A percentile compares a stretch with the other conserved stretches of the same genome.
Conservation (phyloP, 2,329 filamentous ascomycete genomes). For the Trichoderma endophyticum region DNA sequence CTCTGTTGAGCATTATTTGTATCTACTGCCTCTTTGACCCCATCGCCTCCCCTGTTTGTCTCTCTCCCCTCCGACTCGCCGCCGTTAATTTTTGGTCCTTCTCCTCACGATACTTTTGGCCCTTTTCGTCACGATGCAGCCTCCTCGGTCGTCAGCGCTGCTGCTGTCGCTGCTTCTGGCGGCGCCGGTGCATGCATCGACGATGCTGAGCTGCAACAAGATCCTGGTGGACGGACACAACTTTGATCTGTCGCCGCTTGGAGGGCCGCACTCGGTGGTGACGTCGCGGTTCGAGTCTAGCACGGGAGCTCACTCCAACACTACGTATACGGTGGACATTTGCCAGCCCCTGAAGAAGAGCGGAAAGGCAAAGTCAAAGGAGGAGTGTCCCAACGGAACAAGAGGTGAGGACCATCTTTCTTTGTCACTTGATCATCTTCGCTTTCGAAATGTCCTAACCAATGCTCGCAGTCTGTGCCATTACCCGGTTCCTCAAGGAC, state of each 20-base stretch:
- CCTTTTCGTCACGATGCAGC: conserved; percentile 37
- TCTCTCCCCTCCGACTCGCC: background rate
- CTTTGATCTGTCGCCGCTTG: conserved; percentile 63
- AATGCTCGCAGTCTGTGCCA: conserved; percentile 54
- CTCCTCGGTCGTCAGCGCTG: conserved; percentile 36
- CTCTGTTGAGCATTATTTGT: background rate
- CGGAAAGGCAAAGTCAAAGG: conserved; percentile 50
- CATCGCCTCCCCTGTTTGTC: background rate
- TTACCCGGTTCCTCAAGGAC: conserved; percentile 56
- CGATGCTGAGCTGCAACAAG: conserved; percentile 60
- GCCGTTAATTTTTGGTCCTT: background rate
- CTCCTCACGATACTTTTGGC: conserved; percentile 24
- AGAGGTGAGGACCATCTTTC: conserved; percentile 53
- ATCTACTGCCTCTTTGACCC: background rate
- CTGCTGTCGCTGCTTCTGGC: conserved; percentile 38
- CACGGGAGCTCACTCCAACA: conserved; percentile 57
- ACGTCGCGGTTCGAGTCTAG: conserved; percentile 52
- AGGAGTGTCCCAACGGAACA: conserved; percentile 67
- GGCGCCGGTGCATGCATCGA: conserved; percentile 37
- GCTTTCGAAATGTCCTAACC: background rate
- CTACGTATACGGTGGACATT: conserved; percentile 77
- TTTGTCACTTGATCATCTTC: background rate
- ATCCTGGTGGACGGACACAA: conserved; percentile 55
- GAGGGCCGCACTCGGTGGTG: conserved; percentile 67
- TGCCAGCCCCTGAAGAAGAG: conserved; percentile 65